phyloP scores from a whole-genome alignment of 1,284 basidiomycete species.

The Ceratobasidium sp. region DNA sequence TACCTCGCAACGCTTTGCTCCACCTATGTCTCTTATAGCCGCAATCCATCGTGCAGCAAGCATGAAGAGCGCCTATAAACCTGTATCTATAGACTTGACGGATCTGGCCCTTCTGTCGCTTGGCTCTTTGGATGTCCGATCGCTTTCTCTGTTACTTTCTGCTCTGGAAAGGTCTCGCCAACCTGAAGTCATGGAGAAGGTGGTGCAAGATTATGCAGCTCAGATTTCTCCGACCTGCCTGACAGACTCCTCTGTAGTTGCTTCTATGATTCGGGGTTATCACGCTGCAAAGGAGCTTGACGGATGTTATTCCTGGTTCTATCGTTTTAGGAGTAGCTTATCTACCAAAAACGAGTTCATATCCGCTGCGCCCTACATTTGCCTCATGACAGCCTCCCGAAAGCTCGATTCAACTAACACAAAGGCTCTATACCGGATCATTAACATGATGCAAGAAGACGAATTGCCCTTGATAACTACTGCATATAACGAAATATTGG shows the following conservation, averaged over 20 bases:
- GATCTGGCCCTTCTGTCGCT: neutral
- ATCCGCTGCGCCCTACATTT: conserved; percentile 32
- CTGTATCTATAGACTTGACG: neutral
- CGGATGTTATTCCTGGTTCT: conserved; percentile 40
- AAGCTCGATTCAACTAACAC: conserved; percentile 36
- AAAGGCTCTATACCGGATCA: conserved; percentile 30
- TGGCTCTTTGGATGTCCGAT: neutral
- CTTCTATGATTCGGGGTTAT: conserved; percentile 42
- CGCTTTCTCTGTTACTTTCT: conserved; percentile 14
- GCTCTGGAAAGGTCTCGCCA: conserved; percentile 8
- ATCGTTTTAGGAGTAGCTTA: conserved; percentile 11
- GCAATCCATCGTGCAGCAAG: conserved; percentile 25
- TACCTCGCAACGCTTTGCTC: conserved; percentile 21
- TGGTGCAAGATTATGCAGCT: conserved; percentile 14
- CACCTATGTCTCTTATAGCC: conserved; percentile 26
- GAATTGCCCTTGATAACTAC: neutral
- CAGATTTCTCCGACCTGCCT: conserved; percentile 32
- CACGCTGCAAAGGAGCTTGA: conserved; percentile 32
- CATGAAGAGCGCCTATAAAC: neutral
- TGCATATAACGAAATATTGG: conserved; percentile 33
- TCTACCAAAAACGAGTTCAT: neutral
- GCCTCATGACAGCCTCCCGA: conserved; percentile 35
- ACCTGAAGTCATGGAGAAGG: conserved; percentile 39
- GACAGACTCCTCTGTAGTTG: conserved; percentile 24
- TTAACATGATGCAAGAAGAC: conserved; percentile 31